Base-by-base conservation (phyloP, 2,329 filamentous ascomycete genomes). In the Lasiodiplodia sp. region DNA sequence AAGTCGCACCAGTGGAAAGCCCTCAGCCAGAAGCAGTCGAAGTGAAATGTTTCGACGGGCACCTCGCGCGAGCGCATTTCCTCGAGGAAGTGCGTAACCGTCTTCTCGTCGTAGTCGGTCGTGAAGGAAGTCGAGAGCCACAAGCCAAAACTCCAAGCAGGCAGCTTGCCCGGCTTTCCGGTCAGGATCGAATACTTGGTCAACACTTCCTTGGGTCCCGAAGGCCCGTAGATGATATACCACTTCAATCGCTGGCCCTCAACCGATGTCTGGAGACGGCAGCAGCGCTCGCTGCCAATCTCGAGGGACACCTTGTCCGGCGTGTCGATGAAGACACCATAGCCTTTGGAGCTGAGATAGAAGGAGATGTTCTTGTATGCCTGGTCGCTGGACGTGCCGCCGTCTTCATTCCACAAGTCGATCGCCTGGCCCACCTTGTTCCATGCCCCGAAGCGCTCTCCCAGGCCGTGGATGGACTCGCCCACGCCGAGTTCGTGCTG, bases 51-150 rank as follows among this genome's bases (percentile, higher is more conserved):
- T 47, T 90, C 87, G 1, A 93, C 84, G 0, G 89, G 88, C 18
- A 90, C 90, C 56, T 87, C 85, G 2, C 89, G 86, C 60, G 86
- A 82, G 70, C 84, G 85, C 87, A 93, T 92, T 12, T 89, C 89
- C 72, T 91, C 86, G 25, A 92, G 84, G 77, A 92, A 92, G 11
- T 84, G 83, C 56, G 83, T 87, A 31, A 92, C 90, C 0, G 90
- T 92, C 23, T 84, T 77, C 77, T 92, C 90, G 71, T 91, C 89
- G 75, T 93, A 93, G 71, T 87, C 87, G 2, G 91, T 92, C 2
- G 90, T 92, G 79, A 92, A 93, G 70, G 88, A 91, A 16, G 91
- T 94, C 67, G 88, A 92, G 23, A 94, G 83, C 91, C 91, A 93
- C 10, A 93, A 83, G 1, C 91, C 91, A 71, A 89, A 93, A 71